Percentiles rank a stretch among this genome's conserved stretches.
phyloP scores from a whole-genome alignment of 2,329 filamentous ascomycete species.

The Coniochaeta prunicola region DNA sequence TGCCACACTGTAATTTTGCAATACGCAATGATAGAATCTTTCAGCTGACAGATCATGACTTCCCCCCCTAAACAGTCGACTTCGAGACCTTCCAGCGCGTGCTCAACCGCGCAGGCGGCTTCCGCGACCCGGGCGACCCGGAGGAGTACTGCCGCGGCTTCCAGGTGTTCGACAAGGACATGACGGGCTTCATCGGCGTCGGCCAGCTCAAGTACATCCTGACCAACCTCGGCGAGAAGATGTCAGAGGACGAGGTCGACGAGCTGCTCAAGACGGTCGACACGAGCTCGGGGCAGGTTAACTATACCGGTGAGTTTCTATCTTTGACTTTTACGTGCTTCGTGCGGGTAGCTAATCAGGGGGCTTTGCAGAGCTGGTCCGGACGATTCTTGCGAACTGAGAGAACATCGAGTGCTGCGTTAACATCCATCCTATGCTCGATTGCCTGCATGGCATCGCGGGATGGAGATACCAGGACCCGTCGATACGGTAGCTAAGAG shows the following conservation, averaged over 20 bases:
- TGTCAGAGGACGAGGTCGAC: slow-evolving; percentile 97
- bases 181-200: slow-evolving; percentile 96
- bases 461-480: neutral
- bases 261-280: slow-evolving; percentile 98
- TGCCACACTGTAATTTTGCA: neutral
- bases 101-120: slow-evolving; percentile 93
- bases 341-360: slow-evolving; percentile 1
- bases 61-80: slow-evolving; percentile 63
- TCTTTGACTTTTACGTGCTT: neutral
- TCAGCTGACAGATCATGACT: neutral
- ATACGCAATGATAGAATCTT: neutral
- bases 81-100: slow-evolving; percentile 96
- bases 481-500: neutral
- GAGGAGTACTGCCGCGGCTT: slow-evolving; percentile 98
- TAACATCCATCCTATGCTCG: slow-evolving; percentile 7
- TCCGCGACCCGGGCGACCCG: slow-evolving; percentile 95
- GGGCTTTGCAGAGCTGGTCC: slow-evolving; percentile 60
- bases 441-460: neutral
- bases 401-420: too few species aligned
- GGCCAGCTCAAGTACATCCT: slow-evolving; percentile 97
- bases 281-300: slow-evolving; percentile 91
- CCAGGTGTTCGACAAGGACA: slow-evolving; percentile 99
- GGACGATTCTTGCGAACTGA: slow-evolving; percentile 81
- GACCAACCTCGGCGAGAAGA: slow-evolving; percentile 98
- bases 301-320: slow-evolving; percentile 73